Evolutionary conservation across 306 rosid species (phyloP).

Genomic region (Trifolium subterraneum): DNA sequence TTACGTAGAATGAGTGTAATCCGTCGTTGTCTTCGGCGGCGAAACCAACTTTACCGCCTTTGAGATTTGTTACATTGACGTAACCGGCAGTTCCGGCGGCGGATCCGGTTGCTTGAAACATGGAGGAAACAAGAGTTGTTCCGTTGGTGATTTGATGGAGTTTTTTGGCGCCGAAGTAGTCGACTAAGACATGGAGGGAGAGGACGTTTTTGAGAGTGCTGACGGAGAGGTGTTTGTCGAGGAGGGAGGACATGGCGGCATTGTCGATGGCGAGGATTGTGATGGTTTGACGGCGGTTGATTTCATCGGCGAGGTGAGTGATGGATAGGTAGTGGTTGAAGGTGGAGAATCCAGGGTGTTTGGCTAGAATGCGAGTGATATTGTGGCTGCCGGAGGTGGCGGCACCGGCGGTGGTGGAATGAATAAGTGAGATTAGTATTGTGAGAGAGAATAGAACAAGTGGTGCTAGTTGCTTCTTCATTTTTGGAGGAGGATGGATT

Average conservation of each 20-base stretch:
- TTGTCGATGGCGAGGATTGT: slow-evolving; percentile 92
- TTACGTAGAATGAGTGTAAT: slow-evolving; percentile 67
- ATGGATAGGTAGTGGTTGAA: slow-evolving; percentile 88
- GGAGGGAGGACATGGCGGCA: slow-evolving; percentile 75
- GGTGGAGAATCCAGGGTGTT: slow-evolving; percentile 76
- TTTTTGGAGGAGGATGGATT: background rate
- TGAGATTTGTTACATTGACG: slow-evolving; percentile 83
- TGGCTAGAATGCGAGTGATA: slow-evolving; percentile 74
- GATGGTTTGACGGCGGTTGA: slow-evolving; percentile 92
- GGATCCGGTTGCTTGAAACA: slow-evolving; percentile 80
- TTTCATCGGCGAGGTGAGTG: slow-evolving; percentile 90
- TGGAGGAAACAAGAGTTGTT: slow-evolving; percentile 67
- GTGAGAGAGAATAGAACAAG: background rate
- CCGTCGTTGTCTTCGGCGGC: slow-evolving; percentile 71
- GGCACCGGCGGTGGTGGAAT: slow-evolving; percentile 46
- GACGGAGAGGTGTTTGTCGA: slow-evolving; percentile 64
- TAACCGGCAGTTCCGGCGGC: slow-evolving; percentile 85
- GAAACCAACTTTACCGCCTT: slow-evolving; percentile 82
- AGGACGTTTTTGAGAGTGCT: slow-evolving; percentile 76
- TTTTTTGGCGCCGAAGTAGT: slow-evolving; percentile 87
- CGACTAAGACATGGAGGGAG: slow-evolving; percentile 85
- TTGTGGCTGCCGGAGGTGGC: slow-evolving; percentile 50
- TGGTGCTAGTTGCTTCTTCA: slow-evolving; percentile 15
- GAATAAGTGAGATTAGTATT: slow-evolving; percentile 14
- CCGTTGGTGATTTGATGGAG: slow-evolving; percentile 85